Base-by-base conservation (phyloP, 768 basidiomycete genomes). In the Boletus sp. region DNA sequence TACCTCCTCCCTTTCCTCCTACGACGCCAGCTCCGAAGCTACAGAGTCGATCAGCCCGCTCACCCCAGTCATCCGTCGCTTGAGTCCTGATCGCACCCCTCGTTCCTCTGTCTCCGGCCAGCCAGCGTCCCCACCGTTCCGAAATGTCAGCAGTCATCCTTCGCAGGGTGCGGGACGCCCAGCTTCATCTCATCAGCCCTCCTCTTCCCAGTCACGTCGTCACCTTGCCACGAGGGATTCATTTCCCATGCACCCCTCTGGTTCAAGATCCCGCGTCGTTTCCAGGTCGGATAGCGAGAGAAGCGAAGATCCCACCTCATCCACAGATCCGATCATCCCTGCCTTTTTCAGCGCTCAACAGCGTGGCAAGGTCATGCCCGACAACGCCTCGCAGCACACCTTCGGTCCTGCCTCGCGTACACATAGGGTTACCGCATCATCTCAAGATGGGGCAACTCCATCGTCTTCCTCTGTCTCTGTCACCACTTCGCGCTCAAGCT, bases 371-470 rank as follows among this genome's bases (percentile, higher is more conserved):
- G 55, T 73, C 64, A 54, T 69, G 50, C 49, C 73, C 7, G 81
- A 83, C 66, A 72, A 76, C 8, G 75, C 76, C 30, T 83, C 81
- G 14, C 76, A 73, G 55, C 74, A 80, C 61, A 82, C 81, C 1
- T 81, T 81, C 55, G 83, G 79, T 53, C 72, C 67, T 50, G 78
- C 78, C 11, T 77, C 76, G 44, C 61, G 67, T 54, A 37, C 58
- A 36, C 64, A 64, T 56, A 60, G 65, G 50, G 57, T 56, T 35
- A 57, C 30, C 45, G 59, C 68, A 41, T 33, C 56, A 44, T 65
- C 52, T 18, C 69, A 58, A 50, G 66, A 67, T 63, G 62, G 61
- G 44, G 55, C 55, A 15, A 72, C 73, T 17, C 79, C 80, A 7
- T 77, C 70, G 37, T 69, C 76, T 28, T 80, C 80, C 7, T 76